phyloP scores from a whole-genome alignment of 2,329 filamentous ascomycete genomes.

The Talaromyces sp. region DNA sequence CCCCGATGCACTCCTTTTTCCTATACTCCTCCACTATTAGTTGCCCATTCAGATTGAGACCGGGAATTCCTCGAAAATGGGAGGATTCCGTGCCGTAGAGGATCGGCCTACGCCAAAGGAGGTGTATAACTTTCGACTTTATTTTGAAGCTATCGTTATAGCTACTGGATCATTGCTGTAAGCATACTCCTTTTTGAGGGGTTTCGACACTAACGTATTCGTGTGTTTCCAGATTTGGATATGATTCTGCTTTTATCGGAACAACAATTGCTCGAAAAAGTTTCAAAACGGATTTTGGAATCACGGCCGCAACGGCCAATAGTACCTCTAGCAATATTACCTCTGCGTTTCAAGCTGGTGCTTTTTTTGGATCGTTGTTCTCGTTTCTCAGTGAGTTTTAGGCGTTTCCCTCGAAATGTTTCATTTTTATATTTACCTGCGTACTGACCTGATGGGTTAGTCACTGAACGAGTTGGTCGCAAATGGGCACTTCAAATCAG shows the following conservation, averaged over 20 bases:
- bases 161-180: constrained; percentile 43
- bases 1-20: too few species aligned
- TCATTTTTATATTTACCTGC: not conserved
- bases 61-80: not conserved
- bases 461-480: constrained; percentile 54
- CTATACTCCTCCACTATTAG: not conserved
- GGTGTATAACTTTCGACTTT: constrained; percentile 52
- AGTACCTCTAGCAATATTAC: constrained; percentile 70
- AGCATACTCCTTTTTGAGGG: constrained; percentile 26
- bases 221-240: constrained; percentile 32
- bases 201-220: not conserved
- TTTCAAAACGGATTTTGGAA: constrained; percentile 63
- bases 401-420: too few species aligned
- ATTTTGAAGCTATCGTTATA: constrained; percentile 46
- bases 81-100: constrained; percentile 44
- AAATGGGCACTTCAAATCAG: constrained; percentile 60
- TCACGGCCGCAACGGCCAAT: constrained; percentile 47
- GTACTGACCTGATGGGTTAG: constrained; percentile 44
- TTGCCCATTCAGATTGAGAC: not conserved
- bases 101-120: constrained; percentile 53
- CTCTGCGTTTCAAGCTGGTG: constrained; percentile 74
- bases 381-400: constrained; percentile 48
- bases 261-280: constrained; percentile 67
- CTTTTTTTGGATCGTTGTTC: constrained; percentile 72
- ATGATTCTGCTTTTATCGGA: constrained; percentile 73